phyloP scores from a whole-genome alignment of 768 basidiomycete species.

The Sarcomyxa edulis region DNA sequence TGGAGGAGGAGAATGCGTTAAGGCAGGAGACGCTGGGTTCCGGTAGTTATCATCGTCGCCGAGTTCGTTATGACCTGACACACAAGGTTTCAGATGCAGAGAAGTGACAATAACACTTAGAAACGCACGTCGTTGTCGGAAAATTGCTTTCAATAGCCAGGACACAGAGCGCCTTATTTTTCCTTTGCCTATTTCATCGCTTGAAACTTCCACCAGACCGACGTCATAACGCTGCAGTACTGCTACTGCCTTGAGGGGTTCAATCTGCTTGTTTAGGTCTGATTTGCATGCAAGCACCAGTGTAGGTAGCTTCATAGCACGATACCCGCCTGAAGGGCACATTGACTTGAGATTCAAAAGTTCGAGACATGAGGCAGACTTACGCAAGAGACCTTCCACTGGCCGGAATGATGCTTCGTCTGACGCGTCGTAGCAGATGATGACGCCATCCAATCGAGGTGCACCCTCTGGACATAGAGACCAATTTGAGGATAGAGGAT shows the following conservation, averaged over 20 bases:
- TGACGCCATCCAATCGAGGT: conserved; percentile 66
- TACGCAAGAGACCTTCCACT: conserved; percentile 67
- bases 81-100: conserved; percentile 3
- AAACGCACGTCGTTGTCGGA: conserved; percentile 42
- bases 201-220: conserved; percentile 74
- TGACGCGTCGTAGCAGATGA: conserved; percentile 83
- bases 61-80: conserved; percentile 7
- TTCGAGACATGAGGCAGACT: conserved; percentile 23
- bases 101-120: conserved; percentile 1
- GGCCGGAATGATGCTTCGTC: conserved; percentile 56
- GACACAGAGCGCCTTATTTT: conserved; percentile 75
- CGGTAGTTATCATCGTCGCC: conserved; percentile 39
- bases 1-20: conserved; percentile 42
- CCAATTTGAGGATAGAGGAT: conserved; percentile 19
- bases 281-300: conserved; percentile 88
- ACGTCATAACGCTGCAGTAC: conserved; percentile 61
- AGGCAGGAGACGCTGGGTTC: conserved; percentile 71
- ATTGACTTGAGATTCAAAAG: background rate
- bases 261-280: conserved; percentile 57
- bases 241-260: conserved; percentile 45
- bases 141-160: conserved; percentile 65
- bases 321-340: conserved; percentile 46
- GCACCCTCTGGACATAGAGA: conserved; percentile 46
- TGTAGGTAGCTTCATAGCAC: conserved; percentile 50
- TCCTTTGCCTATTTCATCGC: conserved; percentile 50